Base-by-base conservation (phyloP, 2,329 filamentous ascomycete genomes). In the Endothia cerciana region DNA sequence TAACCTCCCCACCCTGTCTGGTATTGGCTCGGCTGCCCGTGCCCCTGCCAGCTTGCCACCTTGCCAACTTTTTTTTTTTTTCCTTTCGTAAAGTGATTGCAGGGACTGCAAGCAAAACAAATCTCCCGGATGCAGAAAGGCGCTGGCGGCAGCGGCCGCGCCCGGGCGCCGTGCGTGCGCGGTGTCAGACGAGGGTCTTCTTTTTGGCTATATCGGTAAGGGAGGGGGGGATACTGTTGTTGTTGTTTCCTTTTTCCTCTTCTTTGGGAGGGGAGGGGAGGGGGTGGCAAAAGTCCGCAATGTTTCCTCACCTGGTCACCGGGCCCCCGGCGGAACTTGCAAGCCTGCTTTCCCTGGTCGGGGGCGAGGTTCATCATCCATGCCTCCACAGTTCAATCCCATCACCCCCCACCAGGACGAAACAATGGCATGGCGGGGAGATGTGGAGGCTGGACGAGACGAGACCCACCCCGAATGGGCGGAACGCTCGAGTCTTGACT, bases 401-500 rank as follows among this genome's bases (percentile, higher is more conserved):
- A 43, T n/a, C 13, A 43, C 33, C 41, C 41, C 41, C 41, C 41
- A 19, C 41, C 30, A 55, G 30, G 30, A 28, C 51, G 51, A 55
- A 55, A 55, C 51, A 55, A 55, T 55, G 51, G 51, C 30, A 55
- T 36, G 51, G 51, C 51, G 51, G 51, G 51, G 51, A n/a, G 51
- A 55, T 55, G 51, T 55, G 51, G 51, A 55, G 51, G 47, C 47
- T 55, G 51, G 51, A 19, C 51, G 51, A 36, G 51, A 36, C 28
- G 30, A 55, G 47, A 51, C 47, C 47, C 47, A 51, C 47, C 47
- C 47, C 47, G 47, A 51, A 22, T 51, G 47, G 25, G 25, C 25
- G 13, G 47, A 51, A 28, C 11, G 47, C 28, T 51, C 47, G 28
- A 28, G 25, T 17, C 47, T 51, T 28, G 47, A 13, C 13, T 51